Base-by-base conservation (phyloP, 2,329 filamentous ascomycete species). In the Diplodia seriata region DNA sequence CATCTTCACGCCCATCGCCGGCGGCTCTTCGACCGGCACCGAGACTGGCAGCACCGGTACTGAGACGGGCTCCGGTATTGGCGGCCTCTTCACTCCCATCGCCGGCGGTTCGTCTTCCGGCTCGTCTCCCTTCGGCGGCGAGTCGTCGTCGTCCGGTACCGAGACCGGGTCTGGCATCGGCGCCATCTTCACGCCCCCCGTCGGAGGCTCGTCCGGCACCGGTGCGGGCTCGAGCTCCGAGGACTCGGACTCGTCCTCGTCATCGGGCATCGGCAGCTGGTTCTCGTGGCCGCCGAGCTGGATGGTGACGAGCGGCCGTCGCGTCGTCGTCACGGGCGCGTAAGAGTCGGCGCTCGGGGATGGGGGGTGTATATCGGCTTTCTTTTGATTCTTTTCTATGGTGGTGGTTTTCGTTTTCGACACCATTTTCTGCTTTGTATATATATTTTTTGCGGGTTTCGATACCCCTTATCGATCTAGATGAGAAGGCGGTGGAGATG, bases 241-340 rank as follows among this genome's bases (percentile, higher is more conserved):
- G 40, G 38, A 43, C 18, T 6, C 40, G 15, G 6, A 7, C 18
- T 47, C 40, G 40, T 47, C 40, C 18, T n/a, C 14, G 1, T 43
- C 40, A 6, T n/a, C 18, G 3, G 53, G 53, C 11, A 11, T 14
- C 33, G 33, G 33, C 11, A 36, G 33, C 26, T 55, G 14, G 15
- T 55, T 33, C 29, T 55, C 29, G 26, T 55, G 53, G 53, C 53
- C 53, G 23, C 29, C 29, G 29, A 55, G 53, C 53, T 56, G 31
- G 31, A 15, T 56, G 31, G 5, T 6, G 31, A 33, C 9, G 33
- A 36, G 31, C 5, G 33, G 31, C 26, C 54, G 31, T 14, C 31
- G n/a, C 9, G 31, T 15, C 18, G 23, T 26, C 40, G 40, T 43
- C 14, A 18, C 14, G 40, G 18, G 40, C 40, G 40, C 14, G 14